Evolutionary conservation across 2,329 filamentous ascomycete genomes (phyloP), one percentile per base, ranked within the genome.

Genomic region (Paracamarosporium sp.): DNA sequence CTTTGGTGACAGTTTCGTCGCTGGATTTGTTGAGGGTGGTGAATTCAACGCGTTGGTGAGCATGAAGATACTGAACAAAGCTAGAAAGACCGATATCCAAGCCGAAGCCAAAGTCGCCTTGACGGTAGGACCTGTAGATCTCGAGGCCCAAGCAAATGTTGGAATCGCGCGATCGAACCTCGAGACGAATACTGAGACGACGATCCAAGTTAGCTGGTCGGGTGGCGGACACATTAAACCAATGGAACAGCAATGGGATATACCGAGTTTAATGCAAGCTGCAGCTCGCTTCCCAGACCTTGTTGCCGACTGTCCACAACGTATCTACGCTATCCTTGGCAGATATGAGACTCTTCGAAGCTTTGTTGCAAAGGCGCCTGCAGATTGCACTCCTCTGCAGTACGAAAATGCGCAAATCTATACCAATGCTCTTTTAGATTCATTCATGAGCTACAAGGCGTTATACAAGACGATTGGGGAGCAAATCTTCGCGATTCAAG

Each of bases 1-100:
- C 8, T 63, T 48, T 47, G 61, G 61, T 3, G 59, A 63, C 43
- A 56, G 52, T 17, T 63, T 45, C 59, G 61, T 63, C 20, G 56
- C 55, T 15, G 46, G 53, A 9, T 63, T 59, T 36, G 38, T 61
- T 13, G 61, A 63, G 40, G 59, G 61, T 31, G 61, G 61, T 22
- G 55, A 61, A 17, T 63, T 63, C 50, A 56, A 46, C 13, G 59
- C 38, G 9, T 43, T 61, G 20, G 50, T 59, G 17, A 48, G 28
- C 27, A 61, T 61, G 43, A 59, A 54, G n/a, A 43, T 51, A 17
- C 33, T 59, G 31, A 47, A 61, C 45, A 61, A 47, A 24, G 31
- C 51, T 8, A 61, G 61, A 33, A 55, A 35, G 46, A 52, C 28
- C 12, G 35, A 52, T 7, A 54, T 54, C 24, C 22, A 51, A 22